Percentiles rank a stretch among this genome's conserved stretches.
Conservation (phyloP, 768 basidiomycete genomes). For the Mycena vitilis region DNA sequence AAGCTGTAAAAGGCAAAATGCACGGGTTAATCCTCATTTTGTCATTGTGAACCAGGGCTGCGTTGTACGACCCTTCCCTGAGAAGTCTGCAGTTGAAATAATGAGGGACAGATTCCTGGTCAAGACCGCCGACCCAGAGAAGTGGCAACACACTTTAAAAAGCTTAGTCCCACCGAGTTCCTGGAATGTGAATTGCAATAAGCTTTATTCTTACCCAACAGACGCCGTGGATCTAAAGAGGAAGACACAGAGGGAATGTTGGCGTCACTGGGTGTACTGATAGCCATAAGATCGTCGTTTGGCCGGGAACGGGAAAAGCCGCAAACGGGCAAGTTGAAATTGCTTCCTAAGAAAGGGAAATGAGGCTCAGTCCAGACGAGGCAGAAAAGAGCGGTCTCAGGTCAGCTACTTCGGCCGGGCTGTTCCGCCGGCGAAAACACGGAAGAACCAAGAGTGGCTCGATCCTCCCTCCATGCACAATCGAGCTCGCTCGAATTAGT, state of each 20-base stretch:
- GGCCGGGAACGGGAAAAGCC: neutral
- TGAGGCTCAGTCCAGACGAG: constrained; percentile 7
- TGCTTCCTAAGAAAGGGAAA: neutral
- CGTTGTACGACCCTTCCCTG: neutral
- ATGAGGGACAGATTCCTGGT: neutral
- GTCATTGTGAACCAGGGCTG: neutral
- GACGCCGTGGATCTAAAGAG: constrained; percentile 21
- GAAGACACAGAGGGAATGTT: constrained; percentile 1
- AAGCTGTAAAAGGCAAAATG: neutral
- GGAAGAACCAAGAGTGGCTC: neutral
- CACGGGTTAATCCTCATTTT: neutral
- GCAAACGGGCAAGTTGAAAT: neutral
- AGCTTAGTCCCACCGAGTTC: constrained; percentile 34
- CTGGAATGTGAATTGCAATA: constrained; percentile 21
- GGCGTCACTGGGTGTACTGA: neutral
- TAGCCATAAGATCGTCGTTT: neutral
- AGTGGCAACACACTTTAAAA: constrained; percentile 36
- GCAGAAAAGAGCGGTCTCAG: neutral
- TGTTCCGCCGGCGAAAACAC: constrained; percentile 15
- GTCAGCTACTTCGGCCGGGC: neutral
- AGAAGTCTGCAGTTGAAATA: neutral
- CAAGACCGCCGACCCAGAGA: constrained; percentile 10
- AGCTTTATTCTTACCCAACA: constrained; percentile 21
- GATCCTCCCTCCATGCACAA: neutral
- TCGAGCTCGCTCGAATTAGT: constrained; percentile 6